Evolutionary conservation across 2,329 filamentous ascomycete species (phyloP), one percentile per base, ranked within the genome.

Genomic region (Xylaria hypoxylon): DNA sequence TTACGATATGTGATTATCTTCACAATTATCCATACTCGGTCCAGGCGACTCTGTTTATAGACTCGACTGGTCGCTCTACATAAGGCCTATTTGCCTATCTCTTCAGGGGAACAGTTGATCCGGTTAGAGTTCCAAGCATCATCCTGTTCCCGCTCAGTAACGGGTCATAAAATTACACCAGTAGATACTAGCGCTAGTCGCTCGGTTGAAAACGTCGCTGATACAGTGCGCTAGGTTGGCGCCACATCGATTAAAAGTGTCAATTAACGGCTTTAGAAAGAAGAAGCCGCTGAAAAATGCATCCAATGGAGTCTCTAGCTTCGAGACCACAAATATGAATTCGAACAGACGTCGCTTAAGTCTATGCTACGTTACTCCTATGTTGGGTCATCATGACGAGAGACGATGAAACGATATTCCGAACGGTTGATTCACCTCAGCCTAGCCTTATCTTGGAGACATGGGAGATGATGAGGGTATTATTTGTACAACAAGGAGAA

Each of bases 401-500:
- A 62, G 48, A 70, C 65, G 70, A 73, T 31, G 64, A 59, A 67
- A 71, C 59, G 62, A 68, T 48, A 50, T 45, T 57, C 31, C 31
- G 40, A 44, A 51, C 61, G 62, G 55, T 68, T 60, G 62, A 70
- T 57, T 51, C 63, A 48, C 56, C 44, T 61, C 53, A 59, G 13
- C 31, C 57, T 44, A 19, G 47, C 50, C 48, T 26, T 58, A 4
- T 48, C 24, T 64, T 63, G 62, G 58, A 53, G 42, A 59, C 38
- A 51, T 50, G 26, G 45, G 57, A 48, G 58, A 55, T 50, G 38
- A 35, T 13, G 33, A 48, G 56, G 47, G 42, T 56, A 31, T n/a
- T 67, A 19, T 62, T 62, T 68, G 70, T 70, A 73, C 68, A 71
- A 71, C 63, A 67, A 42, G 17, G 58, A 67, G 52, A 42, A 50